Percentiles rank a stretch among this genome's conserved stretches.
Conservation (phyloP, 2,329 filamentous ascomycete species). For the Leptosphaerulina australis region DNA sequence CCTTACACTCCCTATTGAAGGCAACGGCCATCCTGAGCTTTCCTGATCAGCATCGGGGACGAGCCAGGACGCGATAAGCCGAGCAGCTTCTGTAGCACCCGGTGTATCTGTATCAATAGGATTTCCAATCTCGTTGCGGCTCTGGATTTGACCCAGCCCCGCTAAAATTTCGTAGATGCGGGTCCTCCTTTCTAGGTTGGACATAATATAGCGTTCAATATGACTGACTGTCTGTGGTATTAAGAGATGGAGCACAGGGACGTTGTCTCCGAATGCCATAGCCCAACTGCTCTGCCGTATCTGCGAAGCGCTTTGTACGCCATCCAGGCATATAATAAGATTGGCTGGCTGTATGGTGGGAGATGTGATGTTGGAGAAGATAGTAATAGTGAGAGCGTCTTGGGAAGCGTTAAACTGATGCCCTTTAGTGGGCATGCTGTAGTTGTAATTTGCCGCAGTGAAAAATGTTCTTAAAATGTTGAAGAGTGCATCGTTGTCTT, state of each 20-base stretch:
- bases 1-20: conserved; percentile 41
- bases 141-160: conserved; percentile 38
- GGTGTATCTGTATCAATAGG: conserved; percentile 39
- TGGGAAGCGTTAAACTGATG: conserved; percentile 12
- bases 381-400: conserved; percentile 40
- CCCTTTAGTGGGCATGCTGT: conserved; percentile 32
- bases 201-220: conserved; percentile 49
- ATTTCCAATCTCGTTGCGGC: conserved; percentile 40
- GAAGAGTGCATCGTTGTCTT: conserved; percentile 31
- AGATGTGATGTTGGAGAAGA: conserved; percentile 38
- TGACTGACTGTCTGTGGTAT: conserved; percentile 53
- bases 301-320: conserved; percentile 32
- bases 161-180: conserved; percentile 47
- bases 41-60: conserved; percentile 11
- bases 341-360: conserved; percentile 38
- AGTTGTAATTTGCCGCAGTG: conserved; percentile 31
- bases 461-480: conserved; percentile 37
- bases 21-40: conserved; percentile 35
- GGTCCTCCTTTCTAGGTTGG: conserved; percentile 22
- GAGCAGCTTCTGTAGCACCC: conserved; percentile 32
- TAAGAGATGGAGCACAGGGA: conserved; percentile 48
- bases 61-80: conserved; percentile 36
- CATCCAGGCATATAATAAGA: conserved; percentile 52
- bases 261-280: conserved; percentile 18
- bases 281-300: conserved; percentile 38